These are phyloP conservation scores for Suhomyces terraborum DNA, from an alignment of 1,139 yeast species.

Conservation along the genomic window DNA sequence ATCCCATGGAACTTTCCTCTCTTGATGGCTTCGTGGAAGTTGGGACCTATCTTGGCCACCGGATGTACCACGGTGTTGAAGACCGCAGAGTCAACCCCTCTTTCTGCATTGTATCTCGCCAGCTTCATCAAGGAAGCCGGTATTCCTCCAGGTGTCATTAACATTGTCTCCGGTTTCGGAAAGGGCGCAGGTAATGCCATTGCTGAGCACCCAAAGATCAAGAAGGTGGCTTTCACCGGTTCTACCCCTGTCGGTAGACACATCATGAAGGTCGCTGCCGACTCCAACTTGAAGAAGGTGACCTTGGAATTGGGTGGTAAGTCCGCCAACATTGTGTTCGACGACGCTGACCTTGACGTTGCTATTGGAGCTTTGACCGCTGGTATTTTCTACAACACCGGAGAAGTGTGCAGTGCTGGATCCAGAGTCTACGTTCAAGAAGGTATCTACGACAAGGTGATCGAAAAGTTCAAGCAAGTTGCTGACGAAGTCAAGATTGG, in stretches of 20 bases:
- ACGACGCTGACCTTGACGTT: constrained; percentile 31
- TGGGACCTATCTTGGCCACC: constrained; percentile 38
- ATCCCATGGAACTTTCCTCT: constrained; percentile 44
- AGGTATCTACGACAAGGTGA: constrained; percentile 66
- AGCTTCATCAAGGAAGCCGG: constrained; percentile 33
- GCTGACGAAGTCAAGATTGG: constrained; percentile 65
- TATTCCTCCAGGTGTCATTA: constrained; percentile 37
- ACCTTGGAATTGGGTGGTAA: constrained; percentile 41
- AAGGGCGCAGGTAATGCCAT: constrained; percentile 35
- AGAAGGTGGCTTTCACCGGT: constrained; percentile 41
- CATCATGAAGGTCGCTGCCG: constrained; percentile 37
- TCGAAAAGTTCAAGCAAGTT: constrained; percentile 59
- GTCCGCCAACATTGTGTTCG: constrained; percentile 35
- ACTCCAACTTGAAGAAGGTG: constrained; percentile 35
- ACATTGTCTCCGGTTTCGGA: constrained; percentile 37
- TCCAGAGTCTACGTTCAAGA: constrained; percentile 81
- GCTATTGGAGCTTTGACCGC: constrained; percentile 61
- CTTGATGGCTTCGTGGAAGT: constrained; percentile 41
- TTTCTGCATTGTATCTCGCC: constrained; percentile 36
- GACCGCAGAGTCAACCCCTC: constrained; percentile 39
- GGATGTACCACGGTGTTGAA: constrained; percentile 39
- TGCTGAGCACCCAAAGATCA: constrained; percentile 32
- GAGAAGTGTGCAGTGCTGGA: constrained; percentile 90
- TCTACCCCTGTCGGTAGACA: constrained; percentile 38
- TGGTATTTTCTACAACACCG: constrained; percentile 79